Evolutionary conservation across 75 land plant genomes (phyloP).

Genomic region (Gnetum montanum): DNA sequence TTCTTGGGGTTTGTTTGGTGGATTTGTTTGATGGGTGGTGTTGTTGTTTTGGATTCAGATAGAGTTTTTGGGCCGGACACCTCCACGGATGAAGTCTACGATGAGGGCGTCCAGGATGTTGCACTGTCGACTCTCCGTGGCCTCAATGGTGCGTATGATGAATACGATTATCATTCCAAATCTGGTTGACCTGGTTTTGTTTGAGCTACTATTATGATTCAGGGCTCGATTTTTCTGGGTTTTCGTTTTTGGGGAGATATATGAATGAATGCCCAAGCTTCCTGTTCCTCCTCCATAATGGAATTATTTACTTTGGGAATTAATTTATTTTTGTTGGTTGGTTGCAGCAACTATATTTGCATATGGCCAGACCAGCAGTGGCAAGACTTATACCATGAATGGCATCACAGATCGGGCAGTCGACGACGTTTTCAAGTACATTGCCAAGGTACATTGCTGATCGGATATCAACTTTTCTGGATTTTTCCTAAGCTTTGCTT

Average conservation of each 20-base stretch:
- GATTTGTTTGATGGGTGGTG: neutral
- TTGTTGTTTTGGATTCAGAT: constrained; percentile 31
- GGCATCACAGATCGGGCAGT: constrained; percentile 82
- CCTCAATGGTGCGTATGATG: constrained; percentile 56
- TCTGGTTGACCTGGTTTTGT: neutral
- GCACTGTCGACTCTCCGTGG: constrained; percentile 89
- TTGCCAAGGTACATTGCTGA: constrained; percentile 71
- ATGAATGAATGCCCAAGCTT: too few species aligned
- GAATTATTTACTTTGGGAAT: too few species aligned
- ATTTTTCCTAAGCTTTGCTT: neutral
- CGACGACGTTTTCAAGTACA: constrained; percentile 64
- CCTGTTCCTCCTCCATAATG: too few species aligned
- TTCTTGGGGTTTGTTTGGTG: neutral
- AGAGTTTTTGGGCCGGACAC: constrained; percentile 69
- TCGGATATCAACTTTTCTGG: neutral
- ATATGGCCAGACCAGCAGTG: constrained; percentile 98
- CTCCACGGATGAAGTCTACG: constrained; percentile 71
- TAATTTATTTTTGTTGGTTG: neutral
- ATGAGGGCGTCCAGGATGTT: constrained; percentile 83
- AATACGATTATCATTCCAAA: constrained; percentile 8
- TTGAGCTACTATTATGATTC: neutral
- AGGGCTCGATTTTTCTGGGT: neutral
- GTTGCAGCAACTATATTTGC: constrained; percentile 89
- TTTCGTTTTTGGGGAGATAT: too few species aligned
- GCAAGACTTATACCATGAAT: constrained; percentile 91